These are phyloP conservation scores for Carex parvula DNA, from an alignment of 176 grass and related monocot genomes.

Conservation along the genomic window DNA sequence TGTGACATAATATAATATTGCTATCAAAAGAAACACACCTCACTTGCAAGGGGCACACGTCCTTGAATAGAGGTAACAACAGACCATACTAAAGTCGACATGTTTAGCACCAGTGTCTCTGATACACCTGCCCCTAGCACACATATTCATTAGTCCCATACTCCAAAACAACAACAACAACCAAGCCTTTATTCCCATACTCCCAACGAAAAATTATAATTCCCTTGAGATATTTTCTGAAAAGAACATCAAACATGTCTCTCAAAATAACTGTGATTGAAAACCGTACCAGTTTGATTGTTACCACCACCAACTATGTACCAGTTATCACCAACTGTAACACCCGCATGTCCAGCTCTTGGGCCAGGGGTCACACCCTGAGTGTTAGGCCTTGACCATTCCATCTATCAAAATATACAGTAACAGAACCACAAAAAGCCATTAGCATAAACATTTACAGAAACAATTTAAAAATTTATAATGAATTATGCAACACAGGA, in stretches of 20 bases:
- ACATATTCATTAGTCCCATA: conserved; percentile 14
- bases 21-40: conserved; percentile 53
- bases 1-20: conserved; percentile 15
- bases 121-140: conserved; percentile 63
- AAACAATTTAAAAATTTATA: not conserved
- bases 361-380: conserved; percentile 70
- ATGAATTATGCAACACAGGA: not conserved
- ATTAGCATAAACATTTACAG: conserved; percentile 5
- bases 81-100: conserved; percentile 92
- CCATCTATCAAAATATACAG: conserved; percentile 56
- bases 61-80: conserved; percentile 84
- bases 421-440: not conserved
- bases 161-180: not conserved
- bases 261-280: conserved; percentile 18
- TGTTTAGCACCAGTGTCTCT: conserved; percentile 90
- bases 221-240: conserved; percentile 19
- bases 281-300: conserved; percentile 78
- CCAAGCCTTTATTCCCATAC: not conserved
- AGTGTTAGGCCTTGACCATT: conserved; percentile 81
- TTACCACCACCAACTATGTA: conserved; percentile 96
- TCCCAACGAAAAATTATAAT: conserved; percentile 14
- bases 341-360: conserved; percentile 84
- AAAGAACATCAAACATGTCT: conserved; percentile 13
- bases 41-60: conserved; percentile 87
- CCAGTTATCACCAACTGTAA: conserved; percentile 81